Conservation (phyloP, 345 rosid genomes). For the Lepidium africanum region DNA sequence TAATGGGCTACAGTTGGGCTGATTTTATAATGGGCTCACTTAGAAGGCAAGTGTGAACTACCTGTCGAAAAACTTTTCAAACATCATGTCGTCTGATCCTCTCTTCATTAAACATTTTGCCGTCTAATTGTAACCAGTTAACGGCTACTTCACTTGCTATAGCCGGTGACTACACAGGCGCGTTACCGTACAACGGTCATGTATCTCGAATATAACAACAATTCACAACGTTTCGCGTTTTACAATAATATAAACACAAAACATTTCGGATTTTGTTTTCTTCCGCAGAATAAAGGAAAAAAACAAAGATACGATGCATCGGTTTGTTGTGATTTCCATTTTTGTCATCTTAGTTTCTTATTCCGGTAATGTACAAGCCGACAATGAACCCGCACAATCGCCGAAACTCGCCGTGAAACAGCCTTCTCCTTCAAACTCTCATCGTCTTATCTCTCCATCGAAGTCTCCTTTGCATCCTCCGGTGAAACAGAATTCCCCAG, state of each 20-base stretch:
- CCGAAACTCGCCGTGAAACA: conserved; percentile 13
- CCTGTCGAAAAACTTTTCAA: neutral
- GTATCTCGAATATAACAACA: conserved; percentile 11
- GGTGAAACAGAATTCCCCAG: neutral
- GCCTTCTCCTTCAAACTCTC: neutral
- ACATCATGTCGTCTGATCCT: neutral
- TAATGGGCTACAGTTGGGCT: too few species aligned
- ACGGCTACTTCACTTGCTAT: conserved; percentile 44
- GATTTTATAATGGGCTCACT: too few species aligned
- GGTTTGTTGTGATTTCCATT: neutral
- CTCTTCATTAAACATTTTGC: neutral
- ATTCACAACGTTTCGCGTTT: conserved; percentile 21
- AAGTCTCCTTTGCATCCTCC: conserved; percentile 17
- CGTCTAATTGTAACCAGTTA: conserved; percentile 7
- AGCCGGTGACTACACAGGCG: conserved; percentile 22
- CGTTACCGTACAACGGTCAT: conserved; percentile 57
- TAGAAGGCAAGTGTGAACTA: too few species aligned
- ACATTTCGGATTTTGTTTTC: neutral
- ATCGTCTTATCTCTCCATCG: conserved; percentile 22
- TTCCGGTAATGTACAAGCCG: conserved; percentile 21
- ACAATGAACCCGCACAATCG: conserved; percentile 37
- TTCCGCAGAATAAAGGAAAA: neutral
- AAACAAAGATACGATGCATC: conserved; percentile 6
- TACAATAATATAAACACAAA: neutral
- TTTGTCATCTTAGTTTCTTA: conserved; percentile 18